Conservation (phyloP, 495 filamentous ascomycete species). For the Tirmania nivea region DNA sequence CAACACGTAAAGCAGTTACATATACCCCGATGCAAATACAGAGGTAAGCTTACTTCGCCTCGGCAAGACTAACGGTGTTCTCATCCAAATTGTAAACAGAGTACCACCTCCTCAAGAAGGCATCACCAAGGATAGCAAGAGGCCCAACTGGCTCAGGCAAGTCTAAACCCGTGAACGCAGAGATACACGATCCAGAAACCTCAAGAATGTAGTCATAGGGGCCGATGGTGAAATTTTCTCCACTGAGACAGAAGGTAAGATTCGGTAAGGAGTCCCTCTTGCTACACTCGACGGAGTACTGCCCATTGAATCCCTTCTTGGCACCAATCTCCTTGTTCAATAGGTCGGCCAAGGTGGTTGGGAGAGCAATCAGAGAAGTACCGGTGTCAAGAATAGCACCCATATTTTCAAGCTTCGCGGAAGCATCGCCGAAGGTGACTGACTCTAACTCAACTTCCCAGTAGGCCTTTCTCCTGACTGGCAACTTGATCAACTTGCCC, state of each 20-base stretch:
- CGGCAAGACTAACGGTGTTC: slow-evolving; percentile 67
- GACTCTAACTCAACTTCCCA: slow-evolving; percentile 96
- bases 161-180: slow-evolving; percentile 94
- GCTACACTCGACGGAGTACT: slow-evolving; percentile 79
- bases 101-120: slow-evolving; percentile 95
- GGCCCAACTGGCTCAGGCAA: slow-evolving; percentile 81
- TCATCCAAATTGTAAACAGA: slow-evolving; percentile 85
- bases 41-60: slow-evolving; percentile 14
- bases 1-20: too few species aligned
- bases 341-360: slow-evolving; percentile 79
- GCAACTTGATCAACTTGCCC: slow-evolving; percentile 78
- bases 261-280: slow-evolving; percentile 68
- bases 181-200: slow-evolving; percentile 86
- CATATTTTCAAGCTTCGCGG: slow-evolving; percentile 74
- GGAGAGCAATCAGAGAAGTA: slow-evolving; percentile 92
- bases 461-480: slow-evolving; percentile 93
- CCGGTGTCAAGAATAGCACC: slow-evolving; percentile 96
- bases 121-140: slow-evolving; percentile 87
- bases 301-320: slow-evolving; percentile 87
- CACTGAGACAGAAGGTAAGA: slow-evolving; percentile 64
- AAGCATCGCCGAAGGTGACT: slow-evolving; percentile 64
- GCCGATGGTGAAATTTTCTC: slow-evolving; percentile 75
- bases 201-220: slow-evolving; percentile 92
- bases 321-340: slow-evolving; percentile 95
- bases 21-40: too few species aligned